These are phyloP conservation scores for Oropetium thomaeum DNA, from an alignment of 176 grass and related monocot genomes.

Conservation along the genomic window DNA sequence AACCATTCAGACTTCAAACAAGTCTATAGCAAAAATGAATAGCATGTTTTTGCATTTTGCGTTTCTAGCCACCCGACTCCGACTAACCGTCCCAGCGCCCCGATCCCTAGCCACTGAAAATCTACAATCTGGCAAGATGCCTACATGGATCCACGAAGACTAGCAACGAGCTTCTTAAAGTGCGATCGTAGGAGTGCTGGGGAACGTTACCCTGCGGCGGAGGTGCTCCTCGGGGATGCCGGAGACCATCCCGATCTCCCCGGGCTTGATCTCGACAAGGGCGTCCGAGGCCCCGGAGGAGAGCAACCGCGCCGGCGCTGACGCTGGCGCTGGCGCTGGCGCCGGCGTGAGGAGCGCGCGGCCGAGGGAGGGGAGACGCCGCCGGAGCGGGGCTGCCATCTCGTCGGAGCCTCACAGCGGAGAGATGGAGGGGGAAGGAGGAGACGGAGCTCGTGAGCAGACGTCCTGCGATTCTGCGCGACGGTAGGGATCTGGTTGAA, in stretches of 20 bases:
- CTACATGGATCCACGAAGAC: slow-evolving; percentile 4
- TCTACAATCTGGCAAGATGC: not conserved
- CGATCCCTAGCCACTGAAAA: not conserved
- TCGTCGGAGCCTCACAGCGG: slow-evolving; percentile 28
- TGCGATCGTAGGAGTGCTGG: not conserved
- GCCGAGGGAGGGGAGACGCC: slow-evolving; percentile 44
- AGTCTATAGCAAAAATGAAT: not conserved
- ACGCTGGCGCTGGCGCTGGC: too few relatives aligned
- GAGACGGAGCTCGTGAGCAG: not conserved
- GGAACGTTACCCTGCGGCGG: slow-evolving; percentile 50
- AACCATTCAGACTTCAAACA: not conserved
- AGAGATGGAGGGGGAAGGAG: not conserved
- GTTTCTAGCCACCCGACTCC: not conserved
- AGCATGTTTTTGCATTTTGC: not conserved
- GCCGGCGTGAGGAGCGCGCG: slow-evolving; percentile 37
- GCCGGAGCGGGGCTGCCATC: slow-evolving; percentile 78
- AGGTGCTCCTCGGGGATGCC: slow-evolving; percentile 90
- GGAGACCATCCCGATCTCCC: slow-evolving; percentile 92
- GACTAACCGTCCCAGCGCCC: not conserved
- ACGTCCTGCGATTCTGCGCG: slow-evolving; percentile 8
- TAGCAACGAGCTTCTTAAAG: not conserved
- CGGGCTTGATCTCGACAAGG: slow-evolving; percentile 77
- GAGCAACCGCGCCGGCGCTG: slow-evolving; percentile 47
- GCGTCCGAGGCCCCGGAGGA: slow-evolving; percentile 51
- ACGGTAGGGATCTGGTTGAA: not conserved